Base-by-base conservation (phyloP, 306 rosid species). In the Acacia acuminata region DNA sequence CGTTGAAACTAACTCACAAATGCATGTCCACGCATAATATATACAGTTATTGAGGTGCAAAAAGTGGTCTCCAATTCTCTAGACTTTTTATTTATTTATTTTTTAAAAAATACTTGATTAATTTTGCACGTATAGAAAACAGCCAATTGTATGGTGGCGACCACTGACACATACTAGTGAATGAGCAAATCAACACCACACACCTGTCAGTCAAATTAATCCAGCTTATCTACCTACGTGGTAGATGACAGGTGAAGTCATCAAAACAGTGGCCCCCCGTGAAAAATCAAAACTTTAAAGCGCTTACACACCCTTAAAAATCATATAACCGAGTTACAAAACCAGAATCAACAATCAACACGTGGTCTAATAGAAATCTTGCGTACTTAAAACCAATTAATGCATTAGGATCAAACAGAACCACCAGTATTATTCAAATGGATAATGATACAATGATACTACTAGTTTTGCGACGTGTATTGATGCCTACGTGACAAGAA, bases 141-240 rank as follows among this genome's bases (percentile, higher is more conserved):
- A 60, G 67, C 22, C 71, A 73, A 20, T 77, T 80, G 48, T 79
- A 65, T 71, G 82, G 79, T 75, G 47, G 12, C 75, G 22, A 68
- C 20, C 38, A 56, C 32, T 77, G 80, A 77, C 86, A 80, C 81
- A 73, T 83, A 38, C 25, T 64, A 75, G 53, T 50, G 13, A 73
- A 76, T 60, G 81, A 84, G 73, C 17, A 80, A 81, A 82, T 67
- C 53, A 73, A 45, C 58, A 83, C 90, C 97, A 88, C 84, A 90
- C 91, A 88, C 75, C 76, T 92, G 83, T 92, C 83, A 72, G 40
- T 67, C 73, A 61, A 73, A 70, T 70, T 22, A 70, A 88, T 80
- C 85, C 76, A 78, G 75, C 79, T 75, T 64, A 79, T 65, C 75
- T 65, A 76, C 69, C 83, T 22, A 70, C 50, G 64, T 79, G 61